Base-by-base conservation (phyloP, 2,329 filamentous ascomycete species). In the Colletotrichum eremochloae region DNA sequence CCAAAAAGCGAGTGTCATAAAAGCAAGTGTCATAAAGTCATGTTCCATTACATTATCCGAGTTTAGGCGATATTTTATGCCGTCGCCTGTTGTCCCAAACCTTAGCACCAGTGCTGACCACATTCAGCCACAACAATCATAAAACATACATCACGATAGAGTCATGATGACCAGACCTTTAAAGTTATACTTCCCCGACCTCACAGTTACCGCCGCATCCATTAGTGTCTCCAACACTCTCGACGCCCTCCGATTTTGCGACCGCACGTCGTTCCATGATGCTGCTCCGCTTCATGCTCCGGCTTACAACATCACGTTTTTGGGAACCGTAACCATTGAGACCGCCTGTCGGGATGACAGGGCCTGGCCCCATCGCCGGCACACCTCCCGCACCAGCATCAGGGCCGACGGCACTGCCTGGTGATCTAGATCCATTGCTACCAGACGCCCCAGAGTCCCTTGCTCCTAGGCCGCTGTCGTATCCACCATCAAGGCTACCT, bases 251-350 rank as follows among this genome's bases (percentile, higher is more conserved):
- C n/a, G 46, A 36, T 11, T 55, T 67, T 1, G 58, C 64, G 53
- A 53, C 58, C 53, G 20, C 57, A 52, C 67, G 70, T 20, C 69
- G 66, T 50, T 48, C 62, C 48, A 72, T 71, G 61, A 72, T 66
- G 40, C 70, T 63, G 61, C 66, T 72, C 38, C 67, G 70, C 70
- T 66, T 72, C 67, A 61, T 60, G 48, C 48, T 62, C 20, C 60
- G 66, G 55, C 29, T 38, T 29, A 46, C 12, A 18, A 6, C 0
- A 18, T 18, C 62, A 29, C 60, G 53, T 15, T 62, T 72, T 3
- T 33, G 20, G 1, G 24, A n/a, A 24, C n/a, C 61, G 29, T 72
- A 72, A 4, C 20, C 55, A 15, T 18, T 56, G 33, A 72, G 70
- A 8, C 61, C 70, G 9, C 12, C 61, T 24, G 40, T 15, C n/a